Conservation (phyloP, 345 rosid genomes). For the Lumnitzera racemosa region DNA sequence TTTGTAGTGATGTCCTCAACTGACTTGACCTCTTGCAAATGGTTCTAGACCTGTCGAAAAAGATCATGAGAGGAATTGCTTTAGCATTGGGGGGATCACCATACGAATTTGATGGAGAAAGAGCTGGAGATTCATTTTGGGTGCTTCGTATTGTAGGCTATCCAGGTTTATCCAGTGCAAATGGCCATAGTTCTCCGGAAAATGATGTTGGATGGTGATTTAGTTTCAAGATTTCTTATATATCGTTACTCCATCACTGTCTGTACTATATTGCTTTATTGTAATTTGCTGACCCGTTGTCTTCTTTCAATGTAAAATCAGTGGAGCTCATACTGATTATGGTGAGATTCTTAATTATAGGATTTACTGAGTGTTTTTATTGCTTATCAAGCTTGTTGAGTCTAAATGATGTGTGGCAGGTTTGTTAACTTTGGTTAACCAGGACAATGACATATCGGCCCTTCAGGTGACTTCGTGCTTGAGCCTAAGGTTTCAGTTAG, state of each 20-base stretch:
- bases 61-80: slow-evolving; percentile 68
- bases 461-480: slow-evolving; percentile 43
- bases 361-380: background rate
- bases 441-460: slow-evolving; percentile 74
- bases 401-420: slow-evolving; percentile 22
- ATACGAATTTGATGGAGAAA: slow-evolving; percentile 63
- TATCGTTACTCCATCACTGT: background rate
- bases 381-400: slow-evolving; percentile 1
- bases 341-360: slow-evolving; percentile 31
- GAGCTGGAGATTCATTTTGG: slow-evolving; percentile 86
- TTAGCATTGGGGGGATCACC: slow-evolving; percentile 63
- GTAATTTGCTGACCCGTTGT: slow-evolving; percentile 2
- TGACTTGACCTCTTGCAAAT: background rate
- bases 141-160: slow-evolving; percentile 74
- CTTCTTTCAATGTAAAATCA: slow-evolving; percentile 19
- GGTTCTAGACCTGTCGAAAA: slow-evolving; percentile 59
- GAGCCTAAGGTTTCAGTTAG: background rate
- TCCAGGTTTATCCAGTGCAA: slow-evolving; percentile 39
- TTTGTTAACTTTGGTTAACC: slow-evolving; percentile 75
- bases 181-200: slow-evolving; percentile 22
- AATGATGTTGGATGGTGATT: slow-evolving; percentile 79
- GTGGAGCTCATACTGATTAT: slow-evolving; percentile 89
- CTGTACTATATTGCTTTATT: slow-evolving; percentile 4
- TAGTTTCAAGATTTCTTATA: slow-evolving; percentile 2
- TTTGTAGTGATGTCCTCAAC: no score